phyloP scores from a whole-genome alignment of 1,284 basidiomycete species.

The Xerocomus nothofagi region DNA sequence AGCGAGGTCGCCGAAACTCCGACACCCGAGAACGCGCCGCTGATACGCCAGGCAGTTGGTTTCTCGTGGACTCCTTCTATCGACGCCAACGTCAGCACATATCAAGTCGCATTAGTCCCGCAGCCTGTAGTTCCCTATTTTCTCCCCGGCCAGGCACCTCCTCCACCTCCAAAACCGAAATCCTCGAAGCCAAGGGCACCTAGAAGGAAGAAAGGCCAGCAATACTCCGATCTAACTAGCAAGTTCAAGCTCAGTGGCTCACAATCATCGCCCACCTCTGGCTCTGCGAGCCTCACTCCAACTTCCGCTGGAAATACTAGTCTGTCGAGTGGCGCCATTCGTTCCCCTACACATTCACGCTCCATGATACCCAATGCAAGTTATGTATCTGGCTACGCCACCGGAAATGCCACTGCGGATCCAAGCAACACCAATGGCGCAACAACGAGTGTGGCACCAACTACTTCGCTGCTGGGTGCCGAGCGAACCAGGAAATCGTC shows the following conservation, averaged over 20 bases:
- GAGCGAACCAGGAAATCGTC: constrained; percentile 18
- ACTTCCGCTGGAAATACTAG: constrained; percentile 5
- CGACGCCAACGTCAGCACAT: constrained; percentile 40
- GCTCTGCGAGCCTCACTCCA: constrained; percentile 28
- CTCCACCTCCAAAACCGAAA: constrained; percentile 30
- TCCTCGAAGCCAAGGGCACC: constrained; percentile 28
- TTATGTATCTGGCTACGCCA: neutral
- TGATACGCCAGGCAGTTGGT: constrained; percentile 57
- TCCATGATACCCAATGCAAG: constrained; percentile 7
- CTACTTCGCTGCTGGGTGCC: neutral
- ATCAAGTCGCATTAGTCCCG: constrained; percentile 41
- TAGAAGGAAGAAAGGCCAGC: constrained; percentile 25
- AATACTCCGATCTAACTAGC: constrained; percentile 27
- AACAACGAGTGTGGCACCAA: neutral
- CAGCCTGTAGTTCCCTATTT: constrained; percentile 36
- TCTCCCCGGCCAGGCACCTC: constrained; percentile 54
- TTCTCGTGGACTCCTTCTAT: constrained; percentile 42
- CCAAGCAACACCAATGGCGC: neutral
- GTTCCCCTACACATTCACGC: neutral
- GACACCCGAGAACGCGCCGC: constrained; percentile 44
- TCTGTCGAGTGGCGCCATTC: constrained; percentile 1
- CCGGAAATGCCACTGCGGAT: constrained; percentile 3
- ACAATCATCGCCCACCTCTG: constrained; percentile 24
- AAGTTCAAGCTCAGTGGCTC: constrained; percentile 27
- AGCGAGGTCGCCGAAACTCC: constrained; percentile 49